Conservation (phyloP, 352 stramenopile genomes). For the Phytophthora brassicae region DNA sequence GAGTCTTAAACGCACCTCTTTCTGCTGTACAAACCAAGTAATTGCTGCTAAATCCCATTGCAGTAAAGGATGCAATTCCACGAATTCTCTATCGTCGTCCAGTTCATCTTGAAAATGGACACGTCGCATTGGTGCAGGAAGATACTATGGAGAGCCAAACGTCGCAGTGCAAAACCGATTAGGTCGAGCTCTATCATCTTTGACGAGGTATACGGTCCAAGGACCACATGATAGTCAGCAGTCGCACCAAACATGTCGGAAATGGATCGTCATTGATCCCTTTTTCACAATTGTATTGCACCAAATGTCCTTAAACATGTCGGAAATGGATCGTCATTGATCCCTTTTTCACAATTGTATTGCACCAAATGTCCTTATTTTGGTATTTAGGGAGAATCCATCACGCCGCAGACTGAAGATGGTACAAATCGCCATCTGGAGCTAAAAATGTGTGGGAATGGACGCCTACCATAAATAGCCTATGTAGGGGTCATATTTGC, state of each 20-base stretch:
- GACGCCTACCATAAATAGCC: too few relatives aligned
- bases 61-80: constrained; percentile 46
- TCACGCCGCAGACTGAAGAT: too few relatives aligned
- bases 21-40: constrained; percentile 35
- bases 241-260: constrained; percentile 17
- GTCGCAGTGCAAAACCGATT: constrained; percentile 18
- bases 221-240: constrained; percentile 10
- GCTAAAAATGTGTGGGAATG: constrained; percentile 16
- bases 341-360: too few relatives aligned
- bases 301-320: too few relatives aligned
- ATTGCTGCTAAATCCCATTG: constrained; percentile 58
- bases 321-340: constrained; percentile 8
- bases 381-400: too few relatives aligned
- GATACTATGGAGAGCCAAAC: constrained; percentile 30
- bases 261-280: constrained; percentile 1
- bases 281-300: constrained; percentile 1
- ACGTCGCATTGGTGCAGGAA: constrained; percentile 22
- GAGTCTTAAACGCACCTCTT: constrained; percentile 33
- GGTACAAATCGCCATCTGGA: constrained; percentile 27
- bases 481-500: too few relatives aligned
- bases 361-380: too few relatives aligned
- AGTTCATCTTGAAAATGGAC: constrained; percentile 31
- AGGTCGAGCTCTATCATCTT: constrained; percentile 23
- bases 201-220: constrained; percentile 23
- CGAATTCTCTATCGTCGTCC: constrained; percentile 17